These are phyloP conservation scores for Ascochyta fabae DNA, from an alignment of 2,329 filamentous ascomycete genomes.

Conservation along the genomic window DNA sequence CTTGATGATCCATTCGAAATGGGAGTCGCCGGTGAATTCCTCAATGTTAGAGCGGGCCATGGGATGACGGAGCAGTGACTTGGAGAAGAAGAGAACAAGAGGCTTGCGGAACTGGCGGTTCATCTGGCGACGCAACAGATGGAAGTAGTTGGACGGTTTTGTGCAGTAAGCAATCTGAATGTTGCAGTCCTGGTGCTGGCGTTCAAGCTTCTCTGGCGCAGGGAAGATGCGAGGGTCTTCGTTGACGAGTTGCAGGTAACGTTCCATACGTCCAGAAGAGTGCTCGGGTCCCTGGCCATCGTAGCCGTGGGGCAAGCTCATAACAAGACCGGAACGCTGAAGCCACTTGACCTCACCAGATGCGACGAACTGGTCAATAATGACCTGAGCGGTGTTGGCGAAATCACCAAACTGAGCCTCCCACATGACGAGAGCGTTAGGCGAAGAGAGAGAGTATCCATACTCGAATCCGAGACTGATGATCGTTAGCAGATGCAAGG, in stretches of 20 bases:
- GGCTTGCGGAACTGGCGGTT: conserved; percentile 99
- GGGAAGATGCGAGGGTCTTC: conserved; percentile 97
- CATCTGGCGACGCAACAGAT: conserved; percentile 95
- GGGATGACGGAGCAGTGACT: conserved; percentile 92
- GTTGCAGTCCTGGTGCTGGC: conserved; percentile 99
- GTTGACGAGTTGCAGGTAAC: conserved; percentile 96
- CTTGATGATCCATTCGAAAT: conserved; percentile 96
- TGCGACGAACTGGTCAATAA: conserved; percentile 98
- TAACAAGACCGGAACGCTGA: conserved; percentile 93
- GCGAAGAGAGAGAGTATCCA: conserved; percentile 95
- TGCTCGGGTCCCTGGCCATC: conserved; percentile 98
- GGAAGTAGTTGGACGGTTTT: conserved; percentile 94
- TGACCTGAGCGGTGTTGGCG: conserved; percentile 98
- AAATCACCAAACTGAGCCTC: conserved; percentile 99
- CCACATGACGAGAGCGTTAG: conserved; percentile 98
- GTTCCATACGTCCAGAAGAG: conserved; percentile 95
- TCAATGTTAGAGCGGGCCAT: conserved; percentile 87
- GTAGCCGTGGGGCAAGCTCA: conserved; percentile 96
- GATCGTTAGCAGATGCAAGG: conserved; percentile 29
- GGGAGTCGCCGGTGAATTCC: conserved; percentile 87
- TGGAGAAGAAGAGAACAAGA: conserved; percentile 97
- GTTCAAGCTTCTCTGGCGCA: conserved; percentile 82
- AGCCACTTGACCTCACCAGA: conserved; percentile 99
- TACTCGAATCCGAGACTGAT: conserved; percentile 92
- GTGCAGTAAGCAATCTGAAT: conserved; percentile 99